phyloP scores from a whole-genome alignment of 1,284 basidiomycete species.

The Pseudozyma sp. region DNA sequence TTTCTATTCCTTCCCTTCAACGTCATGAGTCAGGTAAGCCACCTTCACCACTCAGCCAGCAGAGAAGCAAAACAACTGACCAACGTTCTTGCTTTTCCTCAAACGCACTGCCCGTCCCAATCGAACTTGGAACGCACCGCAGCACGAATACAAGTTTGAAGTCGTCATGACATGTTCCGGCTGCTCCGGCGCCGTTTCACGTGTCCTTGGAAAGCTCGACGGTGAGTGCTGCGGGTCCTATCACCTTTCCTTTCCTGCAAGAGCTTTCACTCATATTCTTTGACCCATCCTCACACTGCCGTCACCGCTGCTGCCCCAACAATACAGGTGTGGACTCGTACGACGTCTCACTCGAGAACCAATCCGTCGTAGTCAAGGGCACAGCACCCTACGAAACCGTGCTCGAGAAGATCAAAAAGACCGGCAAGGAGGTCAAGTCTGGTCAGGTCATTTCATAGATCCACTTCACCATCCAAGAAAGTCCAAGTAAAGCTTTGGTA shows the following conservation, averaged over 20 bases:
- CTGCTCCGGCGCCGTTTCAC: slow-evolving; percentile 81
- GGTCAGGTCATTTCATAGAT: slow-evolving; percentile 42
- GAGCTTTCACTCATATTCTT: too few species aligned
- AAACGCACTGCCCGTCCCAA: too few species aligned
- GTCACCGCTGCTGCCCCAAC: too few species aligned
- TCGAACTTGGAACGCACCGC: background rate
- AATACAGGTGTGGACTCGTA: slow-evolving; percentile 55
- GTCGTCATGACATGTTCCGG: slow-evolving; percentile 85
- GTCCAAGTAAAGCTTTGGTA: background rate
- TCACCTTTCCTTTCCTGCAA: background rate
- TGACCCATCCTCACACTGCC: background rate
- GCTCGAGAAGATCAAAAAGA: slow-evolving; percentile 83
- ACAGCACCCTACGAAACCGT: slow-evolving; percentile 77
- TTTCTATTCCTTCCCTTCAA: background rate
- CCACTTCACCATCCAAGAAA: background rate
- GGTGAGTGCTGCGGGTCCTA: slow-evolving; percentile 70
- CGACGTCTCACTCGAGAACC: slow-evolving; percentile 76
- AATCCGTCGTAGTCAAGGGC: slow-evolving; percentile 79
- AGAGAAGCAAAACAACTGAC: too few species aligned
- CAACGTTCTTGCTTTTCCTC: too few species aligned
- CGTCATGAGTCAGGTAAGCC: slow-evolving; percentile 22
- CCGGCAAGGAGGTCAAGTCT: slow-evolving; percentile 79
- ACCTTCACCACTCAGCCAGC: background rate
- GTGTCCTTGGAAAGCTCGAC: slow-evolving; percentile 78
- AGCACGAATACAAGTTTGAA: slow-evolving; percentile 74